Conservation (phyloP, 1,284 basidiomycete species). For the Taiwanofungus camphoratus region DNA sequence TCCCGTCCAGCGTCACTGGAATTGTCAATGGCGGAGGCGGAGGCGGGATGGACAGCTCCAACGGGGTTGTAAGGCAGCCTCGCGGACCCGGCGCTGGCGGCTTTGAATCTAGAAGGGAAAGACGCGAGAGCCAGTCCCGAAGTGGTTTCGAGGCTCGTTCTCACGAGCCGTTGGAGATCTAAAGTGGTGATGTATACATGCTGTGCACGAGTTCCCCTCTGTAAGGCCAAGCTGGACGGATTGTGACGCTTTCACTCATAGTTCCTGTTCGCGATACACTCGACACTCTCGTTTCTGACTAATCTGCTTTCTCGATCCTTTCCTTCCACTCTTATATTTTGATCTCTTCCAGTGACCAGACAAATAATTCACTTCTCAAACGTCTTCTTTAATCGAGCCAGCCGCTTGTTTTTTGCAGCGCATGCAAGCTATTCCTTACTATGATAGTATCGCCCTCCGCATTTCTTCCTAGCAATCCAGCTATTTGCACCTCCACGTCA, state of each 20-base stretch:
- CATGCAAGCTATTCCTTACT: constrained; percentile 16
- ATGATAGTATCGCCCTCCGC: constrained; percentile 9
- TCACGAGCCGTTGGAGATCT: constrained; percentile 81
- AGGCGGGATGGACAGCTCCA: constrained; percentile 36
- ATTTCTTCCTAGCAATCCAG: constrained; percentile 12
- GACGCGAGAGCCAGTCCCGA: constrained; percentile 52
- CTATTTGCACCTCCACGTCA: constrained; percentile 15
- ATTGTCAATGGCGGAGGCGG: constrained; percentile 32
- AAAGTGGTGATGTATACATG: constrained; percentile 26
- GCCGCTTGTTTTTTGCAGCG: constrained; percentile 22
- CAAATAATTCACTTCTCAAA: constrained; percentile 11
- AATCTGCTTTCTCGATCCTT: constrained; percentile 1
- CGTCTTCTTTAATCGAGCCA: constrained; percentile 12
- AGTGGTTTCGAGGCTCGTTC: constrained; percentile 71
- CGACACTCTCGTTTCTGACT: constrained; percentile 19
- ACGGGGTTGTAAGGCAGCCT: constrained; percentile 72
- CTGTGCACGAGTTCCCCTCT: constrained; percentile 6
- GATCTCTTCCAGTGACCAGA: constrained; percentile 7
- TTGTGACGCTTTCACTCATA: constrained; percentile 13
- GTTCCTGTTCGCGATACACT: constrained; percentile 18
- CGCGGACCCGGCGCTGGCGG: constrained; percentile 71
- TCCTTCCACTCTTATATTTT: constrained; percentile 9
- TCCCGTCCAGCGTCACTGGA: constrained; percentile 53
- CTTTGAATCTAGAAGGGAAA: constrained; percentile 62
- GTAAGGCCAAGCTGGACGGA: constrained; percentile 10